Conservation (phyloP, 345 rosid genomes). For the Brassica carinata region DNA sequence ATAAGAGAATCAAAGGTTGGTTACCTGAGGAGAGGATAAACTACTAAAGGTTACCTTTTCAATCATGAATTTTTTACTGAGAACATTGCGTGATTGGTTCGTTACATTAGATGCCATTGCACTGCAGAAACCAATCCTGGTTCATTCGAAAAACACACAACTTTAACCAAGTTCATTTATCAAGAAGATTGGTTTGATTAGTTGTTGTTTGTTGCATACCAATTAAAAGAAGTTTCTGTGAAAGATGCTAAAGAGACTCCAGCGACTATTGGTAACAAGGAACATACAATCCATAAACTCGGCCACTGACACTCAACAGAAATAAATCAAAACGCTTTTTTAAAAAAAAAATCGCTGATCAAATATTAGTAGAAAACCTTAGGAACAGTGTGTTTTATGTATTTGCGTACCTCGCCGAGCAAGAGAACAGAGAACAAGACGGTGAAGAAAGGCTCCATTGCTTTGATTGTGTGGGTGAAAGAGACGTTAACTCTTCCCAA, state of each 20-base stretch:
- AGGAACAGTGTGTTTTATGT: no score
- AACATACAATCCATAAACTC: slow-evolving; percentile 55
- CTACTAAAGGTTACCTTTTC: slow-evolving; percentile 46
- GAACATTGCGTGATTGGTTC: slow-evolving; percentile 84
- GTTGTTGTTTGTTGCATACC: slow-evolving; percentile 47
- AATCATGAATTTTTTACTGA: slow-evolving; percentile 79
- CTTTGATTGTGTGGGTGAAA: slow-evolving; percentile 92
- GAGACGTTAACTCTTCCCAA: slow-evolving; percentile 78
- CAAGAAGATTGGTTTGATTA: background rate
- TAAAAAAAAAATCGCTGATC: background rate
- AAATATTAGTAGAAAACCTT: no score
- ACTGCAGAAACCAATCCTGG: slow-evolving; percentile 84
- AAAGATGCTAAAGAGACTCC: slow-evolving; percentile 91
- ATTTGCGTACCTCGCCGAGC: slow-evolving; percentile 65
- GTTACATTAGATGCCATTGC: slow-evolving; percentile 97
- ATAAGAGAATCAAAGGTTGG: background rate
- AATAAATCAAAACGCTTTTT: background rate
- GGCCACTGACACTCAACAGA: slow-evolving; percentile 58
- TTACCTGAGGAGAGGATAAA: background rate
- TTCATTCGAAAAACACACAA: background rate
- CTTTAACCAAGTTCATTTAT: slow-evolving; percentile 2
- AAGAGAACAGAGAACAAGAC: slow-evolving; percentile 67
- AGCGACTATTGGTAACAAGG: slow-evolving; percentile 72
- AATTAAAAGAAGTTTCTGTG: slow-evolving; percentile 78
- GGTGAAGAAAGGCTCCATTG: slow-evolving; percentile 93